A percentile compares a stretch with the other conserved stretches of the same genome.
These are phyloP conservation scores for Podaxis sp. DNA, from an alignment of 768 basidiomycete species.

Conservation along the genomic window DNA sequence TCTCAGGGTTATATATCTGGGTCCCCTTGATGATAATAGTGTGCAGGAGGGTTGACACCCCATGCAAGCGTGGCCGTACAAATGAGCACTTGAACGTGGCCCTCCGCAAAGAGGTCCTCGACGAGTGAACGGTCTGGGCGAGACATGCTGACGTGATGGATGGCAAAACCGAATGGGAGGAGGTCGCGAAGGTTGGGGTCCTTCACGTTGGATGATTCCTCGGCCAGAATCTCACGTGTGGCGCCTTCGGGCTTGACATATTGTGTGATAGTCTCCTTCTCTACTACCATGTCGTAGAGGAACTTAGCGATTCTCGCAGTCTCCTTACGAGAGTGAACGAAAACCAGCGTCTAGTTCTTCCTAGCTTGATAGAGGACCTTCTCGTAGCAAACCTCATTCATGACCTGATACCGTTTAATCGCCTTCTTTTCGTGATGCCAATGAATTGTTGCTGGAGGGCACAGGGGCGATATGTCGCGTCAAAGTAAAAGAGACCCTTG, in stretches of 20 bases:
- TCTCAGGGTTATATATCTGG: slow-evolving; percentile 98
- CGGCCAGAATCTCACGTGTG: slow-evolving; percentile 83
- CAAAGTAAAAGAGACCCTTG: too few species aligned
- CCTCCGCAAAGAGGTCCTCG: slow-evolving; percentile 92
- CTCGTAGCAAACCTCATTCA: too few species aligned
- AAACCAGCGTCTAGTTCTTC: slow-evolving; percentile 63
- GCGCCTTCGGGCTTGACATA: slow-evolving; percentile 95
- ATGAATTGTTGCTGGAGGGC: too few species aligned
- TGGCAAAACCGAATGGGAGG: slow-evolving; percentile 94
- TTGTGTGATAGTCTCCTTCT: slow-evolving; percentile 94
- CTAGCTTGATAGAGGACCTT: too few species aligned
- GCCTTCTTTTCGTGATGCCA: too few species aligned
- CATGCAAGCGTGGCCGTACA: slow-evolving; percentile 98
- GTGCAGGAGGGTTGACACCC: slow-evolving; percentile 97
- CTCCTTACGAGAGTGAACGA: slow-evolving; percentile 98
- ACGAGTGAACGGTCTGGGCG: slow-evolving; percentile 88
- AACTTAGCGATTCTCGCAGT: slow-evolving; percentile 97
- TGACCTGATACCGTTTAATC: too few species aligned
- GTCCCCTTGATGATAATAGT: slow-evolving; percentile 99
- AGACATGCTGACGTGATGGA: slow-evolving; percentile 97
- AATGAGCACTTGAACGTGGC: slow-evolving; percentile 90
- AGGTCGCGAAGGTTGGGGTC: slow-evolving; percentile 86
- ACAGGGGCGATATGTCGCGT: too few species aligned
- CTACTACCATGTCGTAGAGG: slow-evolving; percentile 91
- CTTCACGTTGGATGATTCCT: slow-evolving; percentile 80